Evolutionary conservation across 495 filamentous ascomycete species (phyloP).

Genomic region (Penicillium samsonianum): DNA sequence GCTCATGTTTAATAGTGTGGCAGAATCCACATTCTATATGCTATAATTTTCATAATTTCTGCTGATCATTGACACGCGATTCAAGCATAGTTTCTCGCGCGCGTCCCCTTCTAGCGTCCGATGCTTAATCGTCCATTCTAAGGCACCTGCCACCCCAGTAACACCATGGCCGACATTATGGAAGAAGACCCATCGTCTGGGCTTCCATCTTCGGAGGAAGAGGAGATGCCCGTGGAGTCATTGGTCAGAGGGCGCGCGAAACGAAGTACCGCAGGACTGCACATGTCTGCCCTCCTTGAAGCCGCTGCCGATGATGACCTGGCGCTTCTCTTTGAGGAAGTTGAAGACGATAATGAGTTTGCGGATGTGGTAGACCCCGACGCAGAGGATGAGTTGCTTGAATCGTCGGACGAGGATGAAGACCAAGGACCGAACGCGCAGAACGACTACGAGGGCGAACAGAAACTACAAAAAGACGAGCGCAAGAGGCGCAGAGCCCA

Average conservation of each 20-base stretch:
- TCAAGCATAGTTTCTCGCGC: constrained; percentile 2
- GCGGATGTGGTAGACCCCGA: constrained; percentile 65
- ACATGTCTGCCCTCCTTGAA: constrained; percentile 76
- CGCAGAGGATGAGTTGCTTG: constrained; percentile 75
- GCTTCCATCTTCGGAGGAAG: constrained; percentile 37
- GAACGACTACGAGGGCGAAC: constrained; percentile 60
- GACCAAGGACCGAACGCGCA: constrained; percentile 68
- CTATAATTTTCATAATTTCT: not conserved
- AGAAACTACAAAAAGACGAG: constrained; percentile 67
- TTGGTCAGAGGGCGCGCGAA: constrained; percentile 75
- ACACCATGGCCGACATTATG: constrained; percentile 30
- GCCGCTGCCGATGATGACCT: constrained; percentile 77
- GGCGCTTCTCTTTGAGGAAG: constrained; percentile 79
- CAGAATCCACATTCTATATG: not conserved
- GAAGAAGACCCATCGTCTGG: constrained; percentile 35
- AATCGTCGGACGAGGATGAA: constrained; percentile 75
- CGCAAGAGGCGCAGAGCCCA: constrained; percentile 75
- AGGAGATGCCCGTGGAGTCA: constrained; percentile 61
- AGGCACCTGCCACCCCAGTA: constrained; percentile 2
- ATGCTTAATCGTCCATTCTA: constrained; percentile 10
- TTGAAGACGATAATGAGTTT: constrained; percentile 84
- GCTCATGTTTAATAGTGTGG: not conserved
- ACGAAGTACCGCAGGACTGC: constrained; percentile 83
- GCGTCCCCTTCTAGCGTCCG: constrained; percentile 7
- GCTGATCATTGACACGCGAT: not conserved